Evolutionary conservation across 257 asterid genomes (phyloP), one percentile per base, ranked within the genome.

Genomic region (Solanum gracilifrons): DNA sequence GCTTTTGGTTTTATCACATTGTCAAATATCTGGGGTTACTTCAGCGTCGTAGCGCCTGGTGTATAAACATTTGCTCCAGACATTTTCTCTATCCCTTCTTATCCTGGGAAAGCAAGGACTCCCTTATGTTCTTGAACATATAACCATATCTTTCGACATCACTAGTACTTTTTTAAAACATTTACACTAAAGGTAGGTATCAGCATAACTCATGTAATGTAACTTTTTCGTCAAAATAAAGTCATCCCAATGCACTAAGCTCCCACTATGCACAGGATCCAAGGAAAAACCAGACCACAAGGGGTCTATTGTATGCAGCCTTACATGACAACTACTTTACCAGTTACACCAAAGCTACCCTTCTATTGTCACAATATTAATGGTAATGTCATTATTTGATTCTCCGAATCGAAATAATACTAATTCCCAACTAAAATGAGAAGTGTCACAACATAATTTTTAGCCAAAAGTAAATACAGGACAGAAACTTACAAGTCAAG

Each of bases 401-500:
- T 73, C 27, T 74, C 31, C 31, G 18, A n/a, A n/a, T 35, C 32
- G 21, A 76, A 75, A 36, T 23, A 75, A 23, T 37, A 75, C 15
- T 23, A 75, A 36, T 21, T 75, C n/a, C 51, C 21, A 5, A 36
- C 58, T 72, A 74, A 37, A 76, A 76, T 75, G 29, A 37, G 1
- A 37, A 75, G 55, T 75, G 5, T 5, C 55, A 35, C 20, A 5
- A 75, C 55, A 76, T 76, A 36, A 46, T 0, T 11, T 75, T 75
- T 36, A 75, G 0, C 83, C n/a, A 39, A 76, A 66, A 66, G 35
- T 27, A 0, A 27, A 25, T 5, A 69, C 10, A 68, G 2, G 0
- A 15, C n/a, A 71, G 25, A 16, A 31, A 71, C 92, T 88, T 88
- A 90, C 91, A 74, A 23, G 77, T 90, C 88, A 37, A 90, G 8